phyloP scores from a whole-genome alignment of 352 stramenopile species.

The Pythium aphanidermatum region DNA sequence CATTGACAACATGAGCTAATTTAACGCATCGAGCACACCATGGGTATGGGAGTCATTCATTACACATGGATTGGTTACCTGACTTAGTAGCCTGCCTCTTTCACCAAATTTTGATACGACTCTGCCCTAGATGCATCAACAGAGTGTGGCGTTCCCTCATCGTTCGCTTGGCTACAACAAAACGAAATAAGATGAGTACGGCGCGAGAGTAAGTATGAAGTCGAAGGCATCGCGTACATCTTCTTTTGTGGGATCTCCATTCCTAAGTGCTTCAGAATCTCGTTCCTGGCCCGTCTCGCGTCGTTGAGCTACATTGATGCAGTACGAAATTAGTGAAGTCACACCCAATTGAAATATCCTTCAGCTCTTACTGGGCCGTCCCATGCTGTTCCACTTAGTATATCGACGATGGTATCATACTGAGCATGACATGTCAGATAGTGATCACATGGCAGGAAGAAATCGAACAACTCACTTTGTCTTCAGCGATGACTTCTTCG shows the following conservation, averaged over 20 bases:
- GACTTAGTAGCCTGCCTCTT: conserved; percentile 72
- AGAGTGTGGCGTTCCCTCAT: conserved; percentile 7
- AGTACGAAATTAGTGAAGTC: neutral
- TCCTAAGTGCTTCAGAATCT: conserved; percentile 54
- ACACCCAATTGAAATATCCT: neutral
- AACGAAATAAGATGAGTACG: neutral
- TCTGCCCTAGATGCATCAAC: neutral
- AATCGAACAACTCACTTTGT: conserved; percentile 34
- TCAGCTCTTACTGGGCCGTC: conserved; percentile 50
- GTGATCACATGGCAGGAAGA: conserved; percentile 2
- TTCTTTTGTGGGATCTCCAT: conserved; percentile 62
- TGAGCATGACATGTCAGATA: conserved; percentile 14
- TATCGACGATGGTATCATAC: conserved; percentile 69
- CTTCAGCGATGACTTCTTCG: conserved; percentile 59
- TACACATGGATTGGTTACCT: too few species aligned
- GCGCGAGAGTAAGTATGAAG: neutral
- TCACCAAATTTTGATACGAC: conserved; percentile 63
- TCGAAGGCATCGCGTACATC: conserved; percentile 24
- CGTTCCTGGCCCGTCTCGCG: conserved; percentile 44
- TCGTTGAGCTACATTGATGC: conserved; percentile 33
- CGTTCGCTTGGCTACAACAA: conserved; percentile 6
- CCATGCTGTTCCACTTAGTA: conserved; percentile 77
- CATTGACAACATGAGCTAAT: too few species aligned
- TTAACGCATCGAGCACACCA: too few species aligned
- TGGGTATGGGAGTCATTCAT: too few species aligned